Percentiles rank a stretch among this genome's conserved stretches.
Evolutionary conservation across 179 eudicot species (phyloP).

Genomic region (Silene coronaria): DNA sequence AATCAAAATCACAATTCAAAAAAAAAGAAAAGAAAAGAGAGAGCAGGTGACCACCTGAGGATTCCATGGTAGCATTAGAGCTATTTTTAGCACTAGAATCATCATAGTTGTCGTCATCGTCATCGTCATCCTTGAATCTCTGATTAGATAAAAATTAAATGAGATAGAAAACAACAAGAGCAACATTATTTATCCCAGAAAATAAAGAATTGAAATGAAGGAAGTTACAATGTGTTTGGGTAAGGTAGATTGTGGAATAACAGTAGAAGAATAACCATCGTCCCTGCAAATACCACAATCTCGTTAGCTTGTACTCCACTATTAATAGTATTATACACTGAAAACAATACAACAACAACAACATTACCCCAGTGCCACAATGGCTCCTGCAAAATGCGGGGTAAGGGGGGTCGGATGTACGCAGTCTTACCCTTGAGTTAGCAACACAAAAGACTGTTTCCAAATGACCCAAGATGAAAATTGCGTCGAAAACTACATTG

Average conservation of each 20-base stretch:
- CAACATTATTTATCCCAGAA: not conserved
- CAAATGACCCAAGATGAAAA: too few species aligned
- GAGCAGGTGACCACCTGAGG: constrained; percentile 13
- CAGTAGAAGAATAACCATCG: constrained; percentile 31
- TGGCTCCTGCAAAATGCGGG: too few species aligned
- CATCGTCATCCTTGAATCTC: constrained; percentile 48
- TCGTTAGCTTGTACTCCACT: not conserved
- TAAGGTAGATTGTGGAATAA: constrained; percentile 22
- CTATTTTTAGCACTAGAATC: constrained; percentile 9
- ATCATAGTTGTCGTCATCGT: constrained; percentile 23
- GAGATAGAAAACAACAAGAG: too few species aligned
- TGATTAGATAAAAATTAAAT: constrained; percentile 1
- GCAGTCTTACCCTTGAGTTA: too few species aligned
- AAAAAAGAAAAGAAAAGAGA: too few species aligned
- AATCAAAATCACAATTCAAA: not conserved
- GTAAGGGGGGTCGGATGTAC: too few species aligned
- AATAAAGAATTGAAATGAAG: not conserved
- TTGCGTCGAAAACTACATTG: too few species aligned
- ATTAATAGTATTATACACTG: not conserved
- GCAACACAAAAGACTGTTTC: too few species aligned
- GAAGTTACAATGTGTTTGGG: constrained; percentile 41
- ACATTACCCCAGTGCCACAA: too few species aligned
- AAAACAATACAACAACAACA: not conserved
- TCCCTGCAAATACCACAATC: constrained; percentile 30
- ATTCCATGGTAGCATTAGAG: constrained; percentile 4